Conservation (phyloP, 1,139 yeast genomes). For the Pneumocystis jirovecii region DNA sequence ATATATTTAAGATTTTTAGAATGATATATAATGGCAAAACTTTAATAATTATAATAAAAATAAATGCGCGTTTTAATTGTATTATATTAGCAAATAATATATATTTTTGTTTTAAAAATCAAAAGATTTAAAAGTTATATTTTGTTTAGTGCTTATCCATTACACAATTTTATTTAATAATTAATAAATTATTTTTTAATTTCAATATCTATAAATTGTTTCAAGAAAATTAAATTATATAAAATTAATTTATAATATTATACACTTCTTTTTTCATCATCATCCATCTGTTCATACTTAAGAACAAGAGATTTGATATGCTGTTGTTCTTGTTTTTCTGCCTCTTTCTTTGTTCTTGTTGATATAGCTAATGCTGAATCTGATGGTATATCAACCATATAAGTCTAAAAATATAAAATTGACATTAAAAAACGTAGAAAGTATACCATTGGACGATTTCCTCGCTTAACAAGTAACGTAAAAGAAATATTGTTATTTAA, state of each 20-base stretch:
- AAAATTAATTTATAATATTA: background rate
- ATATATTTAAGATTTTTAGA: too few relatives aligned
- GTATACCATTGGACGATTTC: slow-evolving; percentile 14
- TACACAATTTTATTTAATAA: background rate
- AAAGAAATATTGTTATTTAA: slow-evolving; percentile 11
- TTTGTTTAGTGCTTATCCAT: background rate
- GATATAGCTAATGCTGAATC: slow-evolving; percentile 16
- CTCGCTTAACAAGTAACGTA: slow-evolving; percentile 14
- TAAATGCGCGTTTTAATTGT: too few relatives aligned
- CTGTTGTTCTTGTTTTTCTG: slow-evolving; percentile 14
- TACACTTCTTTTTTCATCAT: background rate
- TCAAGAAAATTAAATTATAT: background rate
- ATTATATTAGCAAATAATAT: too few relatives aligned
- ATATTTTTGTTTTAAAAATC: too few relatives aligned
- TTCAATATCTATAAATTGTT: background rate
- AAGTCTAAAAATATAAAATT: slow-evolving; percentile 8
- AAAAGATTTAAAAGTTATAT: too few relatives aligned
- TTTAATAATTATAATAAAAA: too few relatives aligned
- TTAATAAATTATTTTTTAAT: background rate
- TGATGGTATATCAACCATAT: slow-evolving; percentile 14
- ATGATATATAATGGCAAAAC: background rate
- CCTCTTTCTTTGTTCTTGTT: slow-evolving; percentile 13
- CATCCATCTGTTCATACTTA: slow-evolving; percentile 12
- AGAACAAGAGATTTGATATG: slow-evolving; percentile 14
- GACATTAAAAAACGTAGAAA: background rate